Percentiles rank a stretch among this genome's conserved stretches.
Conservation (phyloP, 1,284 basidiomycete genomes). For the Peniophora sp. region DNA sequence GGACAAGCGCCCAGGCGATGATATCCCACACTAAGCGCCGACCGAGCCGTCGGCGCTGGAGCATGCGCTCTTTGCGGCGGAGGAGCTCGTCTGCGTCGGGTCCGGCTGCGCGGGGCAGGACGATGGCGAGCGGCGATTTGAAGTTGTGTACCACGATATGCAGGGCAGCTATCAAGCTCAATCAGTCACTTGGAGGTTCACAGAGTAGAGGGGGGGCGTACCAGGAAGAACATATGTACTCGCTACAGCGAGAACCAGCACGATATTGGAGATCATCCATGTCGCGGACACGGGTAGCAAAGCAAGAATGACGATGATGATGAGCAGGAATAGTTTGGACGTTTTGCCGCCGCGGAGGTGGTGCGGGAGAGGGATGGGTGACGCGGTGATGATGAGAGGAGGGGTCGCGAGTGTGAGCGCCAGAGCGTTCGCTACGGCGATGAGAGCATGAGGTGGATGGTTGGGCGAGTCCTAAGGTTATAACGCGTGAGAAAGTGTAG, state of each 20-base stretch:
- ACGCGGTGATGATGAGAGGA: constrained; percentile 47
- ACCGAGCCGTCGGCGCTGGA: constrained; percentile 57
- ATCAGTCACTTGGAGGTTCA: constrained; percentile 1
- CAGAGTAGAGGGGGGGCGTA: constrained; percentile 17
- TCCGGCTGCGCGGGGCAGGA: constrained; percentile 42
- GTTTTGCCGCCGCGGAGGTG: constrained; percentile 31
- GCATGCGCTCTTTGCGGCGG: constrained; percentile 63
- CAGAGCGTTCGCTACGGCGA: constrained; percentile 37
- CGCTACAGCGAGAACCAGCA: constrained; percentile 39
- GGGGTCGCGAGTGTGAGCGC: constrained; percentile 55
- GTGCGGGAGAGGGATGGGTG: constrained; percentile 38
- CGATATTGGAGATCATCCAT: constrained; percentile 35
- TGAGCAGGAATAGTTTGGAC: constrained; percentile 33
- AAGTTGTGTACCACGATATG: constrained; percentile 65
- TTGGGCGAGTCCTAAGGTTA: constrained; percentile 13
- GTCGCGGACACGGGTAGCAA: constrained; percentile 29
- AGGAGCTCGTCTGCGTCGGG: constrained; percentile 49
- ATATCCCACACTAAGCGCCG: constrained; percentile 66
- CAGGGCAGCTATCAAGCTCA: constrained; percentile 33
- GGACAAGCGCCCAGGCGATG: constrained; percentile 54
- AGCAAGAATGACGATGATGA: constrained; percentile 34
- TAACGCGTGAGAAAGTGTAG: constrained; percentile 4
- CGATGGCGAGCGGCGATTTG: constrained; percentile 59
- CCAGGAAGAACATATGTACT: constrained; percentile 57
- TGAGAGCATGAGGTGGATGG: constrained; percentile 21